These are phyloP conservation scores for Suillus decipiens DNA, from an alignment of 768 basidiomycete genomes.

Conservation along the genomic window DNA sequence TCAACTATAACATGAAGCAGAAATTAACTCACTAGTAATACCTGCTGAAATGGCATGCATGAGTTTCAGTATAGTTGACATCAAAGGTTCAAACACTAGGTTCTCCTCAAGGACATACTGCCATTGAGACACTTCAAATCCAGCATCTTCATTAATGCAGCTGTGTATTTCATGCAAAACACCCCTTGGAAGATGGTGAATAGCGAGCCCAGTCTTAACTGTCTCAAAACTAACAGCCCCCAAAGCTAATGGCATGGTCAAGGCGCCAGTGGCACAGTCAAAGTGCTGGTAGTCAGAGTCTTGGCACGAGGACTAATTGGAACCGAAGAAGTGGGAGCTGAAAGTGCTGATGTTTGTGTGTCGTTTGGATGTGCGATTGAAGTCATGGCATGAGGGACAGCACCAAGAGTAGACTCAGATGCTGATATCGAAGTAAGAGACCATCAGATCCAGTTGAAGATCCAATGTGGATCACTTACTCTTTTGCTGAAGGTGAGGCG, in stretches of 20 bases:
- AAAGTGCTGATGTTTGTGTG: neutral
- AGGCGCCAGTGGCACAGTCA: too few species aligned
- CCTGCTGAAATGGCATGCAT: neutral
- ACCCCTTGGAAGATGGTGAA: neutral
- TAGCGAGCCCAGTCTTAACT: neutral
- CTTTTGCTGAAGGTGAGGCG: neutral
- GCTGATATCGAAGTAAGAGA: neutral
- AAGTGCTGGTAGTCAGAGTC: too few species aligned
- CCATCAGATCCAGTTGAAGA: neutral
- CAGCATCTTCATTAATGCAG: neutral
- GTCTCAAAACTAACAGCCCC: neutral
- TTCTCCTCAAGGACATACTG: neutral
- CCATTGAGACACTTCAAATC: neutral
- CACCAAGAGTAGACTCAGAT: neutral
- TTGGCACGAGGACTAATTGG: neutral
- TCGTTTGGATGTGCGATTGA: neutral
- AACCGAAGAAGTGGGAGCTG: neutral
- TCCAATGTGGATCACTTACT: neutral
- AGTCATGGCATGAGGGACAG: neutral
- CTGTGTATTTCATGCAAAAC: neutral
- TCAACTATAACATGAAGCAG: neutral
- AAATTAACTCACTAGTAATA: conserved; percentile 1
- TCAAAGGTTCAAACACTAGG: neutral
- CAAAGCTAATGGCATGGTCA: too few species aligned
- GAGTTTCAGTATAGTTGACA: neutral